Percentiles rank a stretch among this genome's conserved stretches.
Evolutionary conservation across 805 yeast species (phyloP).

Genomic region (Debaryomyces prosopidis): DNA sequence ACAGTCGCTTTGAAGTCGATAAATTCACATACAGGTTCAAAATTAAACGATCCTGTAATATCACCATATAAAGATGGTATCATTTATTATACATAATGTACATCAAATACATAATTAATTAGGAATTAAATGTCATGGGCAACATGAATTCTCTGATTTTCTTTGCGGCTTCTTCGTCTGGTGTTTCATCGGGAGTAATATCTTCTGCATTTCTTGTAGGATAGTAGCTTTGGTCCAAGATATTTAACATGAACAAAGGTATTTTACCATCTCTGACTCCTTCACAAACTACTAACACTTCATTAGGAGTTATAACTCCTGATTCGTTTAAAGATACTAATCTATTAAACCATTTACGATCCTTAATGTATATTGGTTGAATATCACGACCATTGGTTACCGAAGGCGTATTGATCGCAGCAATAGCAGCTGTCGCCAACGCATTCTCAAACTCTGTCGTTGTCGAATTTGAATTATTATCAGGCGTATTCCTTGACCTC

Average conservation of each 20-base stretch:
- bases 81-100: neutral
- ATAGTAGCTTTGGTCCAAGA: constrained; percentile 31
- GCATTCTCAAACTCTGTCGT: constrained; percentile 24
- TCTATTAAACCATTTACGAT: constrained; percentile 38
- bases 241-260: constrained; percentile 36
- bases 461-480: constrained; percentile 9
- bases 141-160: constrained; percentile 34
- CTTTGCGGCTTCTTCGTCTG: constrained; percentile 32
- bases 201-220: constrained; percentile 17
- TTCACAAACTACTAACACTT: constrained; percentile 33
- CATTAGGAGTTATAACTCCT: constrained; percentile 25
- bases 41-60: neutral
- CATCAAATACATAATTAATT: neutral
- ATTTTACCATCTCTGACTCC: constrained; percentile 40
- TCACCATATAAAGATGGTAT: neutral
- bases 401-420: constrained; percentile 31
- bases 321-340: constrained; percentile 27
- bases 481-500: constrained; percentile 14
- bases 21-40: neutral
- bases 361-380: constrained; percentile 32
- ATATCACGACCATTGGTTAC: constrained; percentile 22
- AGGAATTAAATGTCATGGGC: constrained; percentile 30
- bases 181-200: constrained; percentile 14
- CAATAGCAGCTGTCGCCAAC: constrained; percentile 30
- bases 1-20: constrained; percentile 2